Base-by-base conservation (phyloP, 164 flowering plant species). In the Brasenia schreberi region DNA sequence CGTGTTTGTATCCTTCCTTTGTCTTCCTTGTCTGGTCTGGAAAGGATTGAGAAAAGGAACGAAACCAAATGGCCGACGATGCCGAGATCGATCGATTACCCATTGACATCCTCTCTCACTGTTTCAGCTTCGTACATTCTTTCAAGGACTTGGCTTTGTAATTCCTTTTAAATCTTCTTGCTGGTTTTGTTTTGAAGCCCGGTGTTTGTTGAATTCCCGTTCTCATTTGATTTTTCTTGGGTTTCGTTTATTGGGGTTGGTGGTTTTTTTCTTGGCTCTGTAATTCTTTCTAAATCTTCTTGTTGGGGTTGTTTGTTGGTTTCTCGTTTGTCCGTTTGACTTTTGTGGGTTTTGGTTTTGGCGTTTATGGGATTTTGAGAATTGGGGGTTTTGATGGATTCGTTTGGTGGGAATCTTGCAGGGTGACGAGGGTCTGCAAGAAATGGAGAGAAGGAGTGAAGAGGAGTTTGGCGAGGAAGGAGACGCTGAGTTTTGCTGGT, bases 371-470 rank as follows among this genome's bases (percentile, higher is more conserved):
- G 59, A n/a, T 56, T 23, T 23, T 23, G 27, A 23, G 27, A 23
- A 23, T 23, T 23, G 27, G 27, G 27, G 27, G 27, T 23, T 23
- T 23, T 23, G 27, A 23, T 23, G 27, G 27, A 23, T 45, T 45
- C 53, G 11, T 45, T 45, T 5, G 53, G 7, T 45, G 5, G 62
- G 19, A 6, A 0, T 42, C 7, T 64, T 43, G 16, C 53, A 70
- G 76, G 65, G 66, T 71, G 56, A 76, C 75, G 33, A 43, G 86
- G 5, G 97, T 90, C 7, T 85, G 96, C 66, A 79, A 73, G 83
- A 94, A 85, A 89, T 94, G 98, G 98, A 86, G 82, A 68, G 70
- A 77, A 59, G 98, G 85, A 7, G 96, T 94, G 81, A 84, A 82
- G 73, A 81, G 78, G 70, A 87, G 93, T 3, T 43, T 87, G 59